A percentile compares a stretch with the other conserved stretches of the same genome.
Conservation (phyloP, 2,329 filamentous ascomycete genomes). For the Drechslerella coelobrocha region DNA sequence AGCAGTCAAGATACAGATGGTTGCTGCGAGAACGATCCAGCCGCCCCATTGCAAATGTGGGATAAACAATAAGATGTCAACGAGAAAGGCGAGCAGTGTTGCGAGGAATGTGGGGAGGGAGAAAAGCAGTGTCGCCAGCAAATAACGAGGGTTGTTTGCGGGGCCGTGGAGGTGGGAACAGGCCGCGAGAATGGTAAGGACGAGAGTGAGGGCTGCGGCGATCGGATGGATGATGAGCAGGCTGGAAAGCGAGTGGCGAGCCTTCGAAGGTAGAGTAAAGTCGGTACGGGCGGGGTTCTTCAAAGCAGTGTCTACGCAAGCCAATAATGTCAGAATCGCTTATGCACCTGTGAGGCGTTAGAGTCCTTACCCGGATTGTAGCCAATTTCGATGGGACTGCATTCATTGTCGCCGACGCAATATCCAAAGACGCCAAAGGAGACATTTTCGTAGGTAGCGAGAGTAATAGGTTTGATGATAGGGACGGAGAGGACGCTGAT, state of each 20-base stretch:
- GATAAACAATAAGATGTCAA: conserved; percentile 93
- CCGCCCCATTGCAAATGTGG: conserved; percentile 93
- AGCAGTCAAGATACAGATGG: conserved; percentile 80
- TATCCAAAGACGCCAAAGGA: conserved; percentile 93
- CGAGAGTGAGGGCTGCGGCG: conserved; percentile 81
- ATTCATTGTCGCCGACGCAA: conserved; percentile 71
- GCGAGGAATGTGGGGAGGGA: conserved; percentile 83
- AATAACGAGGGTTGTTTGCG: conserved; percentile 86
- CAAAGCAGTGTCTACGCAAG: conserved; percentile 51
- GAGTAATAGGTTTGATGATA: conserved; percentile 81
- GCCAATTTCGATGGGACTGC: conserved; percentile 78
- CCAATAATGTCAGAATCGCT: neutral
- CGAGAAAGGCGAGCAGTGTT: conserved; percentile 83
- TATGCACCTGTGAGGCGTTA: neutral
- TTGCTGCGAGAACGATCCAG: conserved; percentile 88
- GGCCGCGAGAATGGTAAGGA: conserved; percentile 80
- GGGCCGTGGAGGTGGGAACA: conserved; percentile 85
- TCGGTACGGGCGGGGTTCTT: conserved; percentile 61
- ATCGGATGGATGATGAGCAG: conserved; percentile 93
- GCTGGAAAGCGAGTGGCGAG: conserved; percentile 75
- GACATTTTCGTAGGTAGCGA: conserved; percentile 77
- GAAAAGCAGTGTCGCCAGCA: conserved; percentile 83
- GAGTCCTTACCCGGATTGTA: conserved; percentile 77
- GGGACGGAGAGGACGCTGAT: conserved; percentile 90
- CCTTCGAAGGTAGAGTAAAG: conserved; percentile 70